Percentiles rank a stretch among this genome's conserved stretches.
Evolutionary conservation across 805 yeast genomes (phyloP).

Genomic region (Candida patagonica): DNA sequence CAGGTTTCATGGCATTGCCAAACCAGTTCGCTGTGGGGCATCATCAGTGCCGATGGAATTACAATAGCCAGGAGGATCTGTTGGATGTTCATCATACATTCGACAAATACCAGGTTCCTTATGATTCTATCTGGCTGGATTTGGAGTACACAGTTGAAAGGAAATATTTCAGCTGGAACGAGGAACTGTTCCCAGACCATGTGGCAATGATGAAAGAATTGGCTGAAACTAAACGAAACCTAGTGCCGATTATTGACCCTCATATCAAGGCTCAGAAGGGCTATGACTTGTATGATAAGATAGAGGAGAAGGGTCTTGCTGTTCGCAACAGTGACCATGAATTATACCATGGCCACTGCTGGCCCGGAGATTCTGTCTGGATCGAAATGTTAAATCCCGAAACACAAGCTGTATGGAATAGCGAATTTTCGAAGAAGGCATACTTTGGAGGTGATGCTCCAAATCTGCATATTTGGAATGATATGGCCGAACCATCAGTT

Average conservation of each 20-base stretch:
- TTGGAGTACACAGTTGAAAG: conserved; percentile 82
- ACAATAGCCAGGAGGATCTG: conserved; percentile 80
- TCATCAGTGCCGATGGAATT: conserved; percentile 98
- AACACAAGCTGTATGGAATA: conserved; percentile 27
- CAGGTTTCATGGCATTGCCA: conserved; percentile 72
- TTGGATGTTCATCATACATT: conserved; percentile 58
- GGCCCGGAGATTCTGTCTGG: conserved; percentile 98
- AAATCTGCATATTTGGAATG: conserved; percentile 88
- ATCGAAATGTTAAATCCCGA: conserved; percentile 70
- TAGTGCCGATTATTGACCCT: conserved; percentile 85
- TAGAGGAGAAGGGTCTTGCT: conserved; percentile 36
- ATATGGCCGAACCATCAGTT: conserved; percentile 96
- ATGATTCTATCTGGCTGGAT: conserved; percentile 91
- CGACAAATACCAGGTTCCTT: conserved; percentile 70
- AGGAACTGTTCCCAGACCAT: conserved; percentile 65
- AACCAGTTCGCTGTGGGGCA: conserved; percentile 74
- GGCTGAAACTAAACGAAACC: conserved; percentile 64
- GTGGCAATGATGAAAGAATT: conserved; percentile 54
- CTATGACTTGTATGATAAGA: conserved; percentile 52
- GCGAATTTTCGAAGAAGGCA: conserved; percentile 28
- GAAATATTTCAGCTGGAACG: conserved; percentile 89
- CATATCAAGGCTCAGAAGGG: conserved; percentile 56
- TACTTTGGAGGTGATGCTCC: conserved; percentile 39
- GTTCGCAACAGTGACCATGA: conserved; percentile 39
- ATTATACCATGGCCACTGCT: conserved; percentile 76